These are phyloP conservation scores for Tritrichomonas musculus DNA, from an alignment of 208 protist genomes.

Conservation along the genomic window DNA sequence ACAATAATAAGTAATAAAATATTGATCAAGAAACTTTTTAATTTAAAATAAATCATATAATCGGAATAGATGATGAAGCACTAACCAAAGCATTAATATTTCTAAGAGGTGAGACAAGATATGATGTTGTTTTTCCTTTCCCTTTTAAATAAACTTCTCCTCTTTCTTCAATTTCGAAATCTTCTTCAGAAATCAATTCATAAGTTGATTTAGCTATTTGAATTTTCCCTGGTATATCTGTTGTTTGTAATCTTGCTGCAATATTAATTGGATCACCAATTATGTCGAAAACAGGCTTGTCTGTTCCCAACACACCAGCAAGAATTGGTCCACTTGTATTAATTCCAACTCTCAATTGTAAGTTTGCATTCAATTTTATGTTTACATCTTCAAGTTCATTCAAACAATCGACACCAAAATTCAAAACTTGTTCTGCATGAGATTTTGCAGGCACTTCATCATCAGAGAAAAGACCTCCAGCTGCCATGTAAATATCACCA, in stretches of 20 bases:
- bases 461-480: background rate
- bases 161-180: too few relatives aligned
- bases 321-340: background rate
- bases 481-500: background rate
- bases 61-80: too few relatives aligned
- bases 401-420: background rate
- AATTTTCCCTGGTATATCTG: too few relatives aligned
- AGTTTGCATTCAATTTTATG: background rate
- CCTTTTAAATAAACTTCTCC: background rate
- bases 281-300: background rate
- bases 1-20: too few relatives aligned
- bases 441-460: background rate
- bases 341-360: too few relatives aligned
- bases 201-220: too few relatives aligned
- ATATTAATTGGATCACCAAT: too few relatives aligned
- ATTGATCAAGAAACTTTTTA: too few relatives aligned
- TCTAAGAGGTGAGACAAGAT: too few relatives aligned
- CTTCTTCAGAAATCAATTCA: background rate
- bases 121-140: background rate
- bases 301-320: background rate
- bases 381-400: background rate
- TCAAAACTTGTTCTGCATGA: background rate
- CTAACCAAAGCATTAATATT: too few relatives aligned
- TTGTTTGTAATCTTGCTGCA: conserved; percentile 26
- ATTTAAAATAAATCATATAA: too few relatives aligned